Conservation (phyloP, 2,329 filamentous ascomycete species). For the Arthrobotrys conoides region DNA sequence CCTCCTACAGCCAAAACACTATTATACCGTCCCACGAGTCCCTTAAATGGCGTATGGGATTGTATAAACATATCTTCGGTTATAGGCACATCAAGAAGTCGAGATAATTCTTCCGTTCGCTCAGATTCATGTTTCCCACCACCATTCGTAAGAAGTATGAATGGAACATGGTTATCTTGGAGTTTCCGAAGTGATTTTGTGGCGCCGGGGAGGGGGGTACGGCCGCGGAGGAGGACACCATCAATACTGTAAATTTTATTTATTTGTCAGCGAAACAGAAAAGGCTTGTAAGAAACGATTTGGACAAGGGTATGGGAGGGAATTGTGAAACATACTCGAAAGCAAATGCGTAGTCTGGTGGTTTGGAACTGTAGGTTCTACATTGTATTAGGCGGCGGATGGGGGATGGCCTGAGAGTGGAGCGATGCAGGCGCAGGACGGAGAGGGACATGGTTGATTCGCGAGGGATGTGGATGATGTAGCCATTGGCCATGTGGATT, state of each 20-base stretch:
- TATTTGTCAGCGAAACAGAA: not conserved
- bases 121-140: conserved; percentile 86
- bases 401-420: conserved; percentile 19
- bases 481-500: conserved; percentile 15
- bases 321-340: conserved; percentile 70
- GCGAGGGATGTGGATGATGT: conserved; percentile 22
- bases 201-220: conserved; percentile 83
- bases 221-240: conserved; percentile 90
- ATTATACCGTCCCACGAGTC: conserved; percentile 73
- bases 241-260: conserved; percentile 77
- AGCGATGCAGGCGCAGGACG: conserved; percentile 31
- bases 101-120: conserved; percentile 78
- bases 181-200: conserved; percentile 80
- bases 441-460: conserved; percentile 39
- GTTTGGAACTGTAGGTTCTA: conserved; percentile 46
- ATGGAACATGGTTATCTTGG: conserved; percentile 82
- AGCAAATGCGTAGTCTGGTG: conserved; percentile 71
- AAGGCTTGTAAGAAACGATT: not conserved
- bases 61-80: conserved; percentile 82
- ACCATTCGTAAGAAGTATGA: conserved; percentile 95
- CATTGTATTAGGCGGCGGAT: not conserved
- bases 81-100: conserved; percentile 76
- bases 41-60: conserved; percentile 89
- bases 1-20: conserved; percentile 83
- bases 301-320: not conserved